Evolutionary conservation across 805 yeast genomes (phyloP).

Genomic region (Priceomyces haplophilus): DNA sequence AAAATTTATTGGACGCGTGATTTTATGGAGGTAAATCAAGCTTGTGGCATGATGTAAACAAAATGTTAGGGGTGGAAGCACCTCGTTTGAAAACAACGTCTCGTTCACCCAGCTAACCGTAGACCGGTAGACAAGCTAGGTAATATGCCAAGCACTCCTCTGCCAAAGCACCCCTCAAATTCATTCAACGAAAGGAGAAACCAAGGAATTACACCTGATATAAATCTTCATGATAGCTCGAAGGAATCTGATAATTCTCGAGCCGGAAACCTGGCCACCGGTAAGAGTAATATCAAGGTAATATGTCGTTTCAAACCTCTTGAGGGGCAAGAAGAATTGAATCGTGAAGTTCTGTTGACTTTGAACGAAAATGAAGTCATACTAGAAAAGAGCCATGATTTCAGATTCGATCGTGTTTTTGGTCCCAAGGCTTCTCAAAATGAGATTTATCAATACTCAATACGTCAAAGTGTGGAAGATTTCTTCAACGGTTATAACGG

Average conservation of each 20-base stretch:
- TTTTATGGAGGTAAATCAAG: not conserved
- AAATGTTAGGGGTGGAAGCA: no score
- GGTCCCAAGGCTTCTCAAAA: conserved; percentile 48
- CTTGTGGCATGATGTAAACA: not conserved
- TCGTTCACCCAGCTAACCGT: no score
- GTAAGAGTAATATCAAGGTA: conserved; percentile 51
- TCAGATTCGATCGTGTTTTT: conserved; percentile 68
- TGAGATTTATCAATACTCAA: conserved; percentile 57
- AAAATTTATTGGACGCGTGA: not conserved
- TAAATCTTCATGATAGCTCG: not conserved
- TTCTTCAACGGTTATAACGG: conserved; percentile 75
- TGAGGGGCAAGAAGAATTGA: conserved; percentile 28
- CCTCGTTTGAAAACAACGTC: no score
- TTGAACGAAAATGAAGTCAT: not conserved
- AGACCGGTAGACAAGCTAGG: no score
- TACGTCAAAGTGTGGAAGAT: conserved; percentile 63
- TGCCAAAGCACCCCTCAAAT: not conserved
- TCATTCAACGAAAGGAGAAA: not conserved
- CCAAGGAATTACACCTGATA: not conserved
- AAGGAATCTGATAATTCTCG: not conserved
- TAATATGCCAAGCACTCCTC: not conserved
- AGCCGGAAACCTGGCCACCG: not conserved
- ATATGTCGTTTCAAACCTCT: conserved; percentile 71
- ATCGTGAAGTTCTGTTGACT: not conserved
- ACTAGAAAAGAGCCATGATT: conserved; percentile 18